Evolutionary conservation across 192 early-diverging fungal genomes (phyloP), one percentile per base, ranked within the genome.

Genomic region (Entomortierella parvispora): DNA sequence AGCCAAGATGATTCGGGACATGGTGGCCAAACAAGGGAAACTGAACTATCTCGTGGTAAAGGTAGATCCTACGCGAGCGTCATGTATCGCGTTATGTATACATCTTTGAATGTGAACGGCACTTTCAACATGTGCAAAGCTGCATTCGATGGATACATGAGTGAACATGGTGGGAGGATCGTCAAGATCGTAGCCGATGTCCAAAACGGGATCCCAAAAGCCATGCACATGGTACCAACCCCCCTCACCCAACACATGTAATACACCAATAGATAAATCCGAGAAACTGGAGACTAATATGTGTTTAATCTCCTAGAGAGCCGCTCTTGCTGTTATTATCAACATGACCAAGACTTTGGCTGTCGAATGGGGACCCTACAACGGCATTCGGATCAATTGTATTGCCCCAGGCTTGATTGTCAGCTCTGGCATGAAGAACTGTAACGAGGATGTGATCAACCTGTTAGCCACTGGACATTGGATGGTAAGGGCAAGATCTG

Each of bases 301-400:
- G n/a, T n/a, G n/a, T n/a, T n/a, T n/a, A n/a, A n/a, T n/a, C n/a
- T n/a, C n/a, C n/a, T 44, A 69, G 67, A 50, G 68, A 3, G 68
- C 59, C 17, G 68, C 59, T 9, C 49, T 58, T 11, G 49, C 59
- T 7, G 68, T 50, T 4, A 62, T 70, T 43, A 70, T 62, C 22
- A 70, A 70, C 17, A 62, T 70, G 59, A 70, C 68, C 37, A 70
- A 70, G 45, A 70, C 68, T 0, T 8, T 70, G 14, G 68, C 68
- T 1, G 25, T 70, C 14, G 68, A 70, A 29, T 70, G 68, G 68
- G 68, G 59, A 6, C 61, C 61, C 2, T 71, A 58, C 29, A 62
- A 64, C 32, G 69, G 60, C 15, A 58, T 63, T 17, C 52, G 69
- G 15, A 33, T 71, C 44, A 70, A 70, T 50, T 56, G 68, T 48